Percentiles rank a stretch among this genome's conserved stretches.
phyloP scores from a whole-genome alignment of 257 asterid species.

The Agastache rugosa region DNA sequence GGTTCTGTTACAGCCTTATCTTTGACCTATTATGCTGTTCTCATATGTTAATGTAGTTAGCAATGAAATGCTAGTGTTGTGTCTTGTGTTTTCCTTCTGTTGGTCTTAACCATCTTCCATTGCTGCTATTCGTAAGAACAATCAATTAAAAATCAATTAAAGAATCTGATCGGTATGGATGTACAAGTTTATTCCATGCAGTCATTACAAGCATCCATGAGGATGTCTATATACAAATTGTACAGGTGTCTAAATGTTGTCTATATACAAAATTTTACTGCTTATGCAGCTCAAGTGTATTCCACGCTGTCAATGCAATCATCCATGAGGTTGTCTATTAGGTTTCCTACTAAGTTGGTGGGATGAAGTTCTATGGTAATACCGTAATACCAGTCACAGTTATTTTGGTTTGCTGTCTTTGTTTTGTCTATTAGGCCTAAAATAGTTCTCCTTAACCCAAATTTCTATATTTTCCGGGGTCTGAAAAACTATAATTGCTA shows the following conservation, averaged over 20 bases:
- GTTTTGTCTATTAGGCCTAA: not conserved
- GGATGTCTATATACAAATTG: too few species aligned
- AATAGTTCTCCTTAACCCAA: not conserved
- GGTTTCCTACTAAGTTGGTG: conserved; percentile 9
- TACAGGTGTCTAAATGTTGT: conserved; percentile 1
- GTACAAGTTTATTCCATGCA: too few species aligned
- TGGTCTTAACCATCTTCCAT: not conserved
- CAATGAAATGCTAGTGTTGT: not conserved
- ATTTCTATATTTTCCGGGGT: not conserved
- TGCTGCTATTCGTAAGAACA: conserved; percentile 2
- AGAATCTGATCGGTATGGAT: not conserved
- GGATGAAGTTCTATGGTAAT: conserved; percentile 6
- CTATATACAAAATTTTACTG: conserved; percentile 7
- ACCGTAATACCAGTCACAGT: not conserved
- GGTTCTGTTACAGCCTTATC: conserved; percentile 1
- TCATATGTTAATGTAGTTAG: not conserved
- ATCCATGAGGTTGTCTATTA: conserved; percentile 12
- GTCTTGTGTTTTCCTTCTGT: not conserved
- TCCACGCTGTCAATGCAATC: conserved; percentile 2
- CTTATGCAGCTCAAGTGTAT: conserved; percentile 18
- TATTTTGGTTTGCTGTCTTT: not conserved
- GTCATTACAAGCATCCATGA: too few species aligned
- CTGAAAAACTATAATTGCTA: not conserved
- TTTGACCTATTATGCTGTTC: not conserved
- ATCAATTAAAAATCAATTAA: conserved; percentile 9